Conservation (phyloP, 352 stramenopile genomes). For the Phytophthora ramorum region DNA sequence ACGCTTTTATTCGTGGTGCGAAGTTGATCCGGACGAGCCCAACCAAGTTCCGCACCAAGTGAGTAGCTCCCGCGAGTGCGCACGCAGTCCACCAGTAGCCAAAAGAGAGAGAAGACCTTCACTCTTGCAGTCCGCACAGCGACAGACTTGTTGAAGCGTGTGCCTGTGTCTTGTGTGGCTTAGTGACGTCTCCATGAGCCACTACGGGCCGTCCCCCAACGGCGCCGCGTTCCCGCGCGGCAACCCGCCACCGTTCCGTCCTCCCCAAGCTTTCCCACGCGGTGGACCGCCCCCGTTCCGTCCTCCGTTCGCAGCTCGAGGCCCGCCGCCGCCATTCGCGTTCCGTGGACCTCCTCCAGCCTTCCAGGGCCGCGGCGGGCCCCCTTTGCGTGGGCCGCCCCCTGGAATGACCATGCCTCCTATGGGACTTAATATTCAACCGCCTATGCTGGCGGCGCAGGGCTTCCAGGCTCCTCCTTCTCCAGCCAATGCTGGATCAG, state of each 20-base stretch:
- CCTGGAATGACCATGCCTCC: slow-evolving; percentile 36
- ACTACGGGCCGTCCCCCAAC: slow-evolving; percentile 42
- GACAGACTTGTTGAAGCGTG: slow-evolving; percentile 31
- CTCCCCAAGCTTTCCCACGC: slow-evolving; percentile 33
- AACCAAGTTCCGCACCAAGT: slow-evolving; percentile 13
- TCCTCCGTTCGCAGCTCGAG: slow-evolving; percentile 30
- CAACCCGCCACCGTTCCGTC: slow-evolving; percentile 25
- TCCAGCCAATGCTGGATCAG: slow-evolving; percentile 7
- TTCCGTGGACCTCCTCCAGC: slow-evolving; percentile 30
- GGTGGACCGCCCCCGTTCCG: slow-evolving; percentile 31
- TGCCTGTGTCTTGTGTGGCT: slow-evolving; percentile 13
- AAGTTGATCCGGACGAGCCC: slow-evolving; percentile 7
- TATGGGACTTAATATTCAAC: slow-evolving; percentile 22
- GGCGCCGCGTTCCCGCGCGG: slow-evolving; percentile 32
- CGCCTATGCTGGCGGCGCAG: slow-evolving; percentile 16
- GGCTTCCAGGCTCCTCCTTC: slow-evolving; percentile 31
- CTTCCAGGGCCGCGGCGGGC: slow-evolving; percentile 21
- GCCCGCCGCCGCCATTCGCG: slow-evolving; percentile 29
- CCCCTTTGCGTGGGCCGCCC: slow-evolving; percentile 17
- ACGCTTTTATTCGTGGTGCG: neutral
- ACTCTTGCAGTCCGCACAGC: slow-evolving; percentile 10
- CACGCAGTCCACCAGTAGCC: slow-evolving; percentile 5
- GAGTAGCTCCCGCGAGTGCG: slow-evolving; percentile 8
- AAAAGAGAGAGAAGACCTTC: slow-evolving; percentile 5
- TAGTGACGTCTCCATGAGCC: slow-evolving; percentile 38